A percentile compares a stretch with the other conserved stretches of the same genome.
Conservation (phyloP, 2,329 filamentous ascomycete species). For the Escovopsis sp. region DNA sequence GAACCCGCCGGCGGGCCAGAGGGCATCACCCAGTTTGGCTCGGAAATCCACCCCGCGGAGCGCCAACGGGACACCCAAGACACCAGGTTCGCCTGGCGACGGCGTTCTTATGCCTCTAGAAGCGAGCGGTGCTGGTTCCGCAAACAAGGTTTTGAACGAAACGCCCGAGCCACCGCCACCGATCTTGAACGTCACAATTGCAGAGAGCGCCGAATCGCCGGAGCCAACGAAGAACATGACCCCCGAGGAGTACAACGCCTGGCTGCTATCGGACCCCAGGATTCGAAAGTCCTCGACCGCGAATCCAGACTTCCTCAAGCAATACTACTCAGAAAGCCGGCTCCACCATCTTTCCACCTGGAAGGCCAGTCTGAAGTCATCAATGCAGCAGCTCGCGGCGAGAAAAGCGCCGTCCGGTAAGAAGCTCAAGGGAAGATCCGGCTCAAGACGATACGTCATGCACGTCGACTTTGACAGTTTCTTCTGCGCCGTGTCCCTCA, state of each 20-base stretch:
- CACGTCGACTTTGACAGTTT: slow-evolving; percentile 99
- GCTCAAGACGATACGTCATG: slow-evolving; percentile 66
- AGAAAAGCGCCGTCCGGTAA: slow-evolving; percentile 42
- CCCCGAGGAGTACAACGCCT: slow-evolving; percentile 83
- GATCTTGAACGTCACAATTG: too few relatives aligned
- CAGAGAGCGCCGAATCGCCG: background rate
- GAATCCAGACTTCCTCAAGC: slow-evolving; percentile 84
- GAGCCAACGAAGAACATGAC: slow-evolving; percentile 50
- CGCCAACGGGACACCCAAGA: too few relatives aligned
- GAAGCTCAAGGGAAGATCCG: slow-evolving; percentile 37
- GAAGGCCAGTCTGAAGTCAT: slow-evolving; percentile 88
- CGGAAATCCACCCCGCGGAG: too few relatives aligned
- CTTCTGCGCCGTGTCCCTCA: slow-evolving; percentile 82
- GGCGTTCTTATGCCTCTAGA: too few relatives aligned
- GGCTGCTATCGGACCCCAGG: slow-evolving; percentile 68
- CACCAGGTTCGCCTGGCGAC: too few relatives aligned
- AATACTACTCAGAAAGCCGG: slow-evolving; percentile 89
- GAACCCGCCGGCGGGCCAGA: slow-evolving; percentile 7
- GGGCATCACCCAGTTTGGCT: too few relatives aligned
- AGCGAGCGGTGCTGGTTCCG: too few relatives aligned
- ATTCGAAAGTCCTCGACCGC: slow-evolving; percentile 81
- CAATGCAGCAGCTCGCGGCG: slow-evolving; percentile 65
- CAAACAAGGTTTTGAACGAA: background rate
- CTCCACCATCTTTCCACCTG: slow-evolving; percentile 90
- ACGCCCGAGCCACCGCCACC: background rate